Evolutionary conservation across 352 stramenopile genomes (phyloP).

Genomic region (Aphanomyces cochlioides): DNA sequence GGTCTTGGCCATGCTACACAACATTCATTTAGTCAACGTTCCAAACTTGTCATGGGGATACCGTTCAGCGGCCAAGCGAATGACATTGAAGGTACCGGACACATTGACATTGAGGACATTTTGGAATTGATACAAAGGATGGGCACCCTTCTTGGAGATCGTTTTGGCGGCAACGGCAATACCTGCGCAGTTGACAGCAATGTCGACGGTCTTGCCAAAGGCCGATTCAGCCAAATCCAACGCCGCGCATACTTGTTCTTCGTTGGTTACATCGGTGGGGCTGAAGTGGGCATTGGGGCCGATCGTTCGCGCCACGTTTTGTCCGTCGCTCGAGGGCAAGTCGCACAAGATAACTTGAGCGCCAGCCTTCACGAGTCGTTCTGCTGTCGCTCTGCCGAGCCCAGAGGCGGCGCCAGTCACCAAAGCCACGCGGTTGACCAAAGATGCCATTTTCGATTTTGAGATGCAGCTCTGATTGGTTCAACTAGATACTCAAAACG

Average conservation of each 20-base stretch:
- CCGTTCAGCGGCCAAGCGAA: conserved; percentile 91
- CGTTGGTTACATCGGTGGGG: conserved; percentile 83
- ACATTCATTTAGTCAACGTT: background rate
- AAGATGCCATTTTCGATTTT: conserved; percentile 40
- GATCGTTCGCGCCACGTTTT: conserved; percentile 69
- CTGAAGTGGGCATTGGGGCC: conserved; percentile 78
- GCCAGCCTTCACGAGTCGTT: conserved; percentile 84
- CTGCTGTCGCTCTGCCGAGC: conserved; percentile 90
- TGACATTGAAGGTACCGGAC: conserved; percentile 97
- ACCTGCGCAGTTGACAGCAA: conserved; percentile 94
- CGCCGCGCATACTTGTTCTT: conserved; percentile 84
- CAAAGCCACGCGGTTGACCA: conserved; percentile 74
- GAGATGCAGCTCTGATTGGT: conserved; percentile 17
- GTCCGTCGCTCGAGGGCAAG: conserved; percentile 76
- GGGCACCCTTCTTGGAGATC: conserved; percentile 88
- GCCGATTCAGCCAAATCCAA: conserved; percentile 88
- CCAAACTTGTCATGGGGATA: conserved; percentile 34
- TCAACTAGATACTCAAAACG: conserved; percentile 18
- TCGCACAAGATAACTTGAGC: conserved; percentile 91
- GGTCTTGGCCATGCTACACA: conserved; percentile 82
- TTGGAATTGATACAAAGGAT: conserved; percentile 91
- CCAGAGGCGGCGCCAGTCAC: conserved; percentile 92
- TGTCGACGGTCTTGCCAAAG: conserved; percentile 92
- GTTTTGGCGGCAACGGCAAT: conserved; percentile 92
- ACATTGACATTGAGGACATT: conserved; percentile 96